These are phyloP conservation scores for Barnettozyma pratensis DNA, from an alignment of 805 yeast genomes.

Conservation along the genomic window DNA sequence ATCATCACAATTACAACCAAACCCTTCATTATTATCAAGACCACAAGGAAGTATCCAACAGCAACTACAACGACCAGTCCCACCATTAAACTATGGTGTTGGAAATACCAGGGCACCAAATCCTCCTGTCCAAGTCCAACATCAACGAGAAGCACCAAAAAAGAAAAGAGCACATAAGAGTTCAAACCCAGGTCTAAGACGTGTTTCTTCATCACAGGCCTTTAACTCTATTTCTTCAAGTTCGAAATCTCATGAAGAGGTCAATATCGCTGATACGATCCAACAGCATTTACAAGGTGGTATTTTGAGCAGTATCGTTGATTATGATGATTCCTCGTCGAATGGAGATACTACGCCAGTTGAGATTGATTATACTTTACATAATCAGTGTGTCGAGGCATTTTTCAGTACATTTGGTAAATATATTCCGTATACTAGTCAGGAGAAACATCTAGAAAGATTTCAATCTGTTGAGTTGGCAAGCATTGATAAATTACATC, in stretches of 20 bases:
- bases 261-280: background rate
- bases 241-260: background rate
- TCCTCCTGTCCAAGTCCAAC: no score
- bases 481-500: constrained; percentile 22
- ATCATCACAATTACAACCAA: background rate
- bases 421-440: constrained; percentile 10
- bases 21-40: no score
- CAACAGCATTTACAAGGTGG: constrained; percentile 1
- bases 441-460: constrained; percentile 25
- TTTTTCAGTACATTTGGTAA: constrained; percentile 7
- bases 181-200: no score
- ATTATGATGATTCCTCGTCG: background rate
- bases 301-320: background rate
- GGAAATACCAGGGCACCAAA: no score
- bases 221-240: background rate
- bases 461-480: constrained; percentile 31
- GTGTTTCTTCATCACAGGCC: background rate
- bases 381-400: constrained; percentile 7
- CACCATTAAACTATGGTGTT: no score
- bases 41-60: no score
- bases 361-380: constrained; percentile 2
- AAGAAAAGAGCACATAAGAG: background rate
- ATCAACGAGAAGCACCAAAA: no score
- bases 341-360: background rate
- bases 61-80: no score